Evolutionary conservation across 1,284 basidiomycete species (phyloP).

Genomic region (Filobasidium uniguttulatum): DNA sequence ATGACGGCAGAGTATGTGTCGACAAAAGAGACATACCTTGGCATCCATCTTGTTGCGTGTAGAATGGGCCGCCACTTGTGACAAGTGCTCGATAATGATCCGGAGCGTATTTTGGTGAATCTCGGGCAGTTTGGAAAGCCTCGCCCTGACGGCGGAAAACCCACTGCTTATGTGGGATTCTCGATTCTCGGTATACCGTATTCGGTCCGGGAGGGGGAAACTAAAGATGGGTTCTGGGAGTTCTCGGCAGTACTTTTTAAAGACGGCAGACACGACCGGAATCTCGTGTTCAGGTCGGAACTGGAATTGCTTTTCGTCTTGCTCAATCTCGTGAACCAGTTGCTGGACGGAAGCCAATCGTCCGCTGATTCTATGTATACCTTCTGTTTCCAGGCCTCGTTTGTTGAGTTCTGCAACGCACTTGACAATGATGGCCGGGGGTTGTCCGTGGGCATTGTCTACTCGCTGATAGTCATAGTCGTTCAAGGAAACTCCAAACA

Average conservation of each 20-base stretch:
- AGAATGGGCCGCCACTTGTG: constrained; percentile 53
- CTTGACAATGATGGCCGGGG: constrained; percentile 71
- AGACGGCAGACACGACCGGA: constrained; percentile 71
- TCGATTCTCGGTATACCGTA: constrained; percentile 63
- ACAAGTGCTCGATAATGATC: constrained; percentile 74
- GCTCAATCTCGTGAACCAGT: constrained; percentile 78
- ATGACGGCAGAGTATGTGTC: constrained; percentile 19
- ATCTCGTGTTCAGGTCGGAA: constrained; percentile 69
- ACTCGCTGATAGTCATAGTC: constrained; percentile 81
- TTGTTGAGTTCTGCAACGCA: constrained; percentile 74
- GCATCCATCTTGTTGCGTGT: constrained; percentile 89
- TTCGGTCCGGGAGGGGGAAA: constrained; percentile 65
- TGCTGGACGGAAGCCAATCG: constrained; percentile 71
- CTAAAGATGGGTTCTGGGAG: constrained; percentile 86
- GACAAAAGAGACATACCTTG: constrained; percentile 38
- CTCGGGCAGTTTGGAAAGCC: constrained; percentile 66
- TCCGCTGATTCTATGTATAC: constrained; percentile 49
- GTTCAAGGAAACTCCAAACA: constrained; percentile 80
- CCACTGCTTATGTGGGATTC: constrained; percentile 57
- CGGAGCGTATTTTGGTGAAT: constrained; percentile 84
- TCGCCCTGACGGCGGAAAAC: constrained; percentile 58
- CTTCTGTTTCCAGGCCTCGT: constrained; percentile 58
- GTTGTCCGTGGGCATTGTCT: constrained; percentile 47
- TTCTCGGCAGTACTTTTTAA: constrained; percentile 78
- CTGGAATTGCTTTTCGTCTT: constrained; percentile 58